Conservation (phyloP, 2,329 filamentous ascomycete genomes). For the Acephala macrosclerotiorum region DNA sequence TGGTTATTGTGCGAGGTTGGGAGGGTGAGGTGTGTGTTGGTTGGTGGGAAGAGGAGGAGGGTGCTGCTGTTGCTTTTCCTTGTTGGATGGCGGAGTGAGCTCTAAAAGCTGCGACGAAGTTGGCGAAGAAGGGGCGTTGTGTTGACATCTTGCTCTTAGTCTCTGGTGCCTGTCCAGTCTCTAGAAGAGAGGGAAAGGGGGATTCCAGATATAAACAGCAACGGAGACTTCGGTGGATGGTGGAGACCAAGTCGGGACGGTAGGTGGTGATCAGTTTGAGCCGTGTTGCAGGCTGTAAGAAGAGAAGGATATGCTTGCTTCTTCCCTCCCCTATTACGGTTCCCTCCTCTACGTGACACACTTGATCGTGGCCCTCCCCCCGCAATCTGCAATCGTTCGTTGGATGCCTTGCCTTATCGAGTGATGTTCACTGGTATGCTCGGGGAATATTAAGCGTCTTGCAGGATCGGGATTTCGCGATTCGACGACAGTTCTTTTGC, state of each 20-base stretch:
- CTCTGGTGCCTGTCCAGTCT: neutral
- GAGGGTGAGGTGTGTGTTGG: slow-evolving; percentile 32
- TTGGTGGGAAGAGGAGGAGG: slow-evolving; percentile 27
- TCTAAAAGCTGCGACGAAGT: slow-evolving; percentile 45
- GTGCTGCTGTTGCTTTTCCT: slow-evolving; percentile 32
- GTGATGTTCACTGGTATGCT: slow-evolving; percentile 11
- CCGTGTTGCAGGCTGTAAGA: slow-evolving; percentile 12
- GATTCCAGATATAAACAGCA: neutral
- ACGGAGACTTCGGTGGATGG: slow-evolving; percentile 14
- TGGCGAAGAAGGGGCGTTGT: slow-evolving; percentile 45
- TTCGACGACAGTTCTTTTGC: slow-evolving; percentile 9
- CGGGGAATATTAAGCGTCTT: slow-evolving; percentile 13
- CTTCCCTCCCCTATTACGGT: neutral
- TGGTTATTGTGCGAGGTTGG: slow-evolving; percentile 41
- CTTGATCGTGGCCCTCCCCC: neutral
- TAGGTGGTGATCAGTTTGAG: slow-evolving; percentile 11
- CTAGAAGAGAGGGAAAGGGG: neutral
- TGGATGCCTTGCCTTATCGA: too few species aligned
- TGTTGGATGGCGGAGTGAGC: slow-evolving; percentile 41
- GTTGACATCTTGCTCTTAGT: slow-evolving; percentile 34
- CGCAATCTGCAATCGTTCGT: neutral
- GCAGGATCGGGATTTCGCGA: neutral
- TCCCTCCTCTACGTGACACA: slow-evolving; percentile 1
- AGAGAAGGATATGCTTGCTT: slow-evolving; percentile 1
- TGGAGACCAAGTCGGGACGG: slow-evolving; percentile 11